Percentiles rank a stretch among this genome's conserved stretches.
phyloP scores from a whole-genome alignment of 352 stramenopile species.

The Globisporangium emineosum region DNA sequence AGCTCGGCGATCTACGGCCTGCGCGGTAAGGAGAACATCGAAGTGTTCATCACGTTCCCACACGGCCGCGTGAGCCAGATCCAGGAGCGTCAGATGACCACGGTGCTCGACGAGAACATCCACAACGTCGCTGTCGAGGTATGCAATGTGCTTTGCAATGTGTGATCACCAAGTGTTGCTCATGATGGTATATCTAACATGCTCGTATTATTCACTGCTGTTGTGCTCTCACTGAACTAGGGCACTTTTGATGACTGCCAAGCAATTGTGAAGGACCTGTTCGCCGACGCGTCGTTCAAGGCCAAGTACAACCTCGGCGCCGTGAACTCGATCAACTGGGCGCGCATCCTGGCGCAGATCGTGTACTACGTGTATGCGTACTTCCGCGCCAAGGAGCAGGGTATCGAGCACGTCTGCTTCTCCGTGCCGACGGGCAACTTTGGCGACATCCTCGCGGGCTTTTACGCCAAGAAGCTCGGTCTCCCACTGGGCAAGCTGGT shows the following conservation, averaged over 20 bases:
- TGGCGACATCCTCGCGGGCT: constrained; percentile 97
- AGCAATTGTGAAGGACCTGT: constrained; percentile 98
- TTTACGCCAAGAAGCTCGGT: constrained; percentile 94
- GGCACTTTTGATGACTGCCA: constrained; percentile 99
- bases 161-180: not conserved
- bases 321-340: constrained; percentile 99
- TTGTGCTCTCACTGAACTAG: not conserved
- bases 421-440: constrained; percentile 99
- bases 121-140: constrained; percentile 92
- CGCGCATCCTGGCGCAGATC: constrained; percentile 98
- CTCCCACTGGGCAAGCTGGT: constrained; percentile 95
- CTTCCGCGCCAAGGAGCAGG: constrained; percentile 81
- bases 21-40: constrained; percentile 96
- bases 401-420: constrained; percentile 85
- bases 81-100: constrained; percentile 99
- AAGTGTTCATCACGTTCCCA: constrained; percentile 98
- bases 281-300: constrained; percentile 94
- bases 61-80: constrained; percentile 95
- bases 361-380: constrained; percentile 99
- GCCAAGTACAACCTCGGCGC: constrained; percentile 92
- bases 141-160: not conserved
- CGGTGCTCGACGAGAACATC: constrained; percentile 97
- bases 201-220: not conserved
- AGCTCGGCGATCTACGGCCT: constrained; percentile 98
- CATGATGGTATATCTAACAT: not conserved